A percentile compares a stretch with the other conserved stretches of the same genome.
Evolutionary conservation across 2,329 filamentous ascomycete species (phyloP).

Genomic region (Calonectria ilicicola): DNA sequence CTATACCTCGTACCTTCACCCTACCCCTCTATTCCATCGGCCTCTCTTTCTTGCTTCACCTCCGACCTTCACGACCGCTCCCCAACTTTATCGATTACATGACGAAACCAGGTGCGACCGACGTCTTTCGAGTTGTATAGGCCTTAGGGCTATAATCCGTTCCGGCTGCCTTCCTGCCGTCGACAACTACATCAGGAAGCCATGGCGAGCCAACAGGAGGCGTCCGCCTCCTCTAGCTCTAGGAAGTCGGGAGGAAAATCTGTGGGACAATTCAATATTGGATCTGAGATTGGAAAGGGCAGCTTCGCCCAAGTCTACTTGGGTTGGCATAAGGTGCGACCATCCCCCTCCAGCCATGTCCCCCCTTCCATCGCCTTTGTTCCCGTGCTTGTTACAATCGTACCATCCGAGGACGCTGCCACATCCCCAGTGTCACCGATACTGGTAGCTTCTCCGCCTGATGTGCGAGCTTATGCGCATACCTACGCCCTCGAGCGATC

Average conservation of each 20-base stretch:
- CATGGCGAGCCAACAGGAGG: slow-evolving; percentile 55
- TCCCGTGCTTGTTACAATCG: slow-evolving; percentile 11
- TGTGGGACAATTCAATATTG: slow-evolving; percentile 83
- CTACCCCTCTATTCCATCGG: slow-evolving; percentile 19
- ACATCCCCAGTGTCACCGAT: slow-evolving; percentile 22
- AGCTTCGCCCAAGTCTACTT: slow-evolving; percentile 97
- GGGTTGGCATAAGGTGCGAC: slow-evolving; percentile 80
- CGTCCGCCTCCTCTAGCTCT: slow-evolving; percentile 49
- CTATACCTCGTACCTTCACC: slow-evolving; percentile 25
- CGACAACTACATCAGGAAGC: slow-evolving; percentile 49
- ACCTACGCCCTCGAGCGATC: neutral
- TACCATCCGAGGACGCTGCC: slow-evolving; percentile 19
- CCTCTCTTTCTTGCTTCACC: neutral
- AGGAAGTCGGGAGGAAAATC: slow-evolving; percentile 49
- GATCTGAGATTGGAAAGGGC: slow-evolving; percentile 94
- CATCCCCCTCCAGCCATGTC: neutral
- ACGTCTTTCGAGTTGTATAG: slow-evolving; percentile 51
- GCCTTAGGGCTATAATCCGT: slow-evolving; percentile 50
- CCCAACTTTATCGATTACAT: slow-evolving; percentile 52
- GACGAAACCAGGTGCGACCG: slow-evolving; percentile 49
- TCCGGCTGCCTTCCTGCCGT: slow-evolving; percentile 48
- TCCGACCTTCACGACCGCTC: slow-evolving; percentile 18
- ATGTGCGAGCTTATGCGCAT: slow-evolving; percentile 3
- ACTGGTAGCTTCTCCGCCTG: neutral
- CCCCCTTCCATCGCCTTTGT: slow-evolving; percentile 17